Evolutionary conservation across 345 rosid species (phyloP).

Genomic region (Rhodamnia rubescens): DNA sequence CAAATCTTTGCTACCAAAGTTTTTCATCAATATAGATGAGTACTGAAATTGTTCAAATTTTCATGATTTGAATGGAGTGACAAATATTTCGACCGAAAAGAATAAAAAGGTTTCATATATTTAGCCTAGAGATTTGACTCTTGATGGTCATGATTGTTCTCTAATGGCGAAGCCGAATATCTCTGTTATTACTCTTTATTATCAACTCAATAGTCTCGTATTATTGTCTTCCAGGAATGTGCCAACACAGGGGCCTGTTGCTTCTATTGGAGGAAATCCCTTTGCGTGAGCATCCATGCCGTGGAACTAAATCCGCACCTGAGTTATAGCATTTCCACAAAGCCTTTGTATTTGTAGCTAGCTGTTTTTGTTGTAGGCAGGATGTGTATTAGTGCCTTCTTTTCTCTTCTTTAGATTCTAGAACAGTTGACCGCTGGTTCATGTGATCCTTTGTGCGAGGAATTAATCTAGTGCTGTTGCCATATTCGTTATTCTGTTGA

Average conservation of each 20-base stretch:
- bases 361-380: not conserved
- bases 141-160: not conserved
- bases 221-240: constrained; percentile 32
- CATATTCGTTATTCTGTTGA: not conserved
- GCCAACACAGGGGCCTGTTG: constrained; percentile 61
- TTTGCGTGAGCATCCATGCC: constrained; percentile 29
- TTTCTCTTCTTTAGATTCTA: not conserved
- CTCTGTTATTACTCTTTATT: not conserved
- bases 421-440: not conserved
- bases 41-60: not conserved
- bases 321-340: not conserved
- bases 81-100: not conserved
- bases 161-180: not conserved
- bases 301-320: not conserved
- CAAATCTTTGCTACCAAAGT: not conserved
- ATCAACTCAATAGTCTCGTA: not conserved
- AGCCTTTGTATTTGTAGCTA: not conserved
- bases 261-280: constrained; percentile 80
- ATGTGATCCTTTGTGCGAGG: not conserved
- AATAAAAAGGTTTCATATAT: not conserved
- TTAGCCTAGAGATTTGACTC: not conserved
- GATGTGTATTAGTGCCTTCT: not conserved
- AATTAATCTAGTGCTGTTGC: not conserved
- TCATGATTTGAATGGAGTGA: not conserved
- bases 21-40: not conserved